Conservation (phyloP, 2,329 filamentous ascomycete species). For the Myriosclerotinia duriaeana region DNA sequence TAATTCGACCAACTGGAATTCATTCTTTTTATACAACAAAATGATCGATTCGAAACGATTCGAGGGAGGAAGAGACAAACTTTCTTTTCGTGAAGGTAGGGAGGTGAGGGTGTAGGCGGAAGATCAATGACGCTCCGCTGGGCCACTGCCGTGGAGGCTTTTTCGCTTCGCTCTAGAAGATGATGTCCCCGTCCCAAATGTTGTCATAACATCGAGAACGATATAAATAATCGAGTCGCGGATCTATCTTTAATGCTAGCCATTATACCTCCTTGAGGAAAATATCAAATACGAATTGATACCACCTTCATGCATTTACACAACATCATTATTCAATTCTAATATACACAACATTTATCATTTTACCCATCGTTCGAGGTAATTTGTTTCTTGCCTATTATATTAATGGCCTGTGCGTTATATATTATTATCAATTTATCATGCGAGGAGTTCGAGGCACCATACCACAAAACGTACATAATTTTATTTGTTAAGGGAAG, state of each 20-base stretch:
- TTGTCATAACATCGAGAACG: background rate
- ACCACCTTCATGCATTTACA: background rate
- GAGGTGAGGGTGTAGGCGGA: background rate
- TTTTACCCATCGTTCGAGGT: background rate
- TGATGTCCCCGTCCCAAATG: background rate
- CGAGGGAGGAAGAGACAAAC: background rate
- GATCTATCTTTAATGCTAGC: background rate
- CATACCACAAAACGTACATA: conserved; percentile 6
- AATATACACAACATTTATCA: conserved; percentile 2
- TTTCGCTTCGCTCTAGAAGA: too few relatives aligned
- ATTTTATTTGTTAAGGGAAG: conserved; percentile 24
- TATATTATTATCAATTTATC: background rate
- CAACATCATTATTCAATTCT: background rate
- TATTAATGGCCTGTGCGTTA: conserved; percentile 15
- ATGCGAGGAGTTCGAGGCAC: background rate
- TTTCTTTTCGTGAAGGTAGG: background rate
- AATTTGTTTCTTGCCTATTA: background rate
- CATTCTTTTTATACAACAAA: background rate
- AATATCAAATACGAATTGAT: background rate
- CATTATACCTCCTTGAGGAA: background rate
- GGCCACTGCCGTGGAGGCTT: too few relatives aligned
- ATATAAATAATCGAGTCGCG: background rate
- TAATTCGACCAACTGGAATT: conserved; percentile 9
- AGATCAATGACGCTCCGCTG: background rate
- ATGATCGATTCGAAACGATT: background rate